Percentiles rank a stretch among this genome's conserved stretches.
phyloP scores from a whole-genome alignment of 2,329 filamentous ascomycete species.

The Trichoderma lentiforme region DNA sequence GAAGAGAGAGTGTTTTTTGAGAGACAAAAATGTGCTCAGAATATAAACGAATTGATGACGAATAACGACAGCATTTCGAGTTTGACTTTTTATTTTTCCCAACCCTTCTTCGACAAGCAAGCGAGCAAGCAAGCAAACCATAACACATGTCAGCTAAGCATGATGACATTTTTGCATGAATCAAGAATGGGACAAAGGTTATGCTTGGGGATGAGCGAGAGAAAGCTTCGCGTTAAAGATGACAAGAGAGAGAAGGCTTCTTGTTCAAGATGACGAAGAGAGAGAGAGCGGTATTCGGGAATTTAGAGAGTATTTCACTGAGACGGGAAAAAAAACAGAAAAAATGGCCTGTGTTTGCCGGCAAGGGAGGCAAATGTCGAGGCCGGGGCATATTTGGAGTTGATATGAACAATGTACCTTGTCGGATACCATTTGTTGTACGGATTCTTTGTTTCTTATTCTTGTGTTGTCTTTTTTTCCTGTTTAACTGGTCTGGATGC shows the following conservation, averaged over 20 bases:
- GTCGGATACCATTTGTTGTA: constrained; percentile 30
- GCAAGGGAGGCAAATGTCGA: neutral
- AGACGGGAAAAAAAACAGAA: constrained; percentile 13
- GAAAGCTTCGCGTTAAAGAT: too few relatives aligned
- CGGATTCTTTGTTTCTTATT: constrained; percentile 6
- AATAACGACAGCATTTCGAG: neutral
- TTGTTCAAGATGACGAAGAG: neutral
- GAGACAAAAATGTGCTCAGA: neutral
- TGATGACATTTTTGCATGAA: neutral
- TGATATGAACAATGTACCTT: constrained; percentile 19
- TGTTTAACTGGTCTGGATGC: neutral
- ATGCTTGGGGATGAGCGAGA: neutral
- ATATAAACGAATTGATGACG: constrained; percentile 1
- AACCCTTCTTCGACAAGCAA: constrained; percentile 9
- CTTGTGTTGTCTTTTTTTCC: neutral
- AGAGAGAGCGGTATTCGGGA: neutral
- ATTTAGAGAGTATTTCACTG: constrained; percentile 21
- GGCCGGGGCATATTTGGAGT: constrained; percentile 15
- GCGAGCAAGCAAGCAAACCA: neutral
- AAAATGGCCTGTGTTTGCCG: neutral
- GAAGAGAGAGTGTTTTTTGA: neutral
- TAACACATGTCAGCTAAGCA: neutral
- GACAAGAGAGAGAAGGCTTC: too few relatives aligned
- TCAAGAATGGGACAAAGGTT: neutral
- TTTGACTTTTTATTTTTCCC: neutral